Conservation (phyloP, 1,139 yeast genomes). For the Suhomyces yuchorum region DNA sequence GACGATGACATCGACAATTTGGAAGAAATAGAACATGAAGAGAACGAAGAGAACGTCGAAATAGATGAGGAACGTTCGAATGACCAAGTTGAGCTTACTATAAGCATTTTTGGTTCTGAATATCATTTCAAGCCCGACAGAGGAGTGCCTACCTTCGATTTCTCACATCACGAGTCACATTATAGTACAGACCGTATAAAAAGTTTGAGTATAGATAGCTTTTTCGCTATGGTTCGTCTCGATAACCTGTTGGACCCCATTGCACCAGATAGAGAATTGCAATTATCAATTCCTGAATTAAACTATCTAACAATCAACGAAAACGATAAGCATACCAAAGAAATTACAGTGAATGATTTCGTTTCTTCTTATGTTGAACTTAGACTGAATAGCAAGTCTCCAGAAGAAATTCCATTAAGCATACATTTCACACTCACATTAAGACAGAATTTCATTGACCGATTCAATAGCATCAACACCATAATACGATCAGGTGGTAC, state of each 20-base stretch:
- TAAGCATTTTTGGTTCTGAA: conserved; percentile 23
- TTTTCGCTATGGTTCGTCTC: conserved; percentile 30
- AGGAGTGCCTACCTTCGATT: conserved; percentile 14
- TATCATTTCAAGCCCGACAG: conserved; percentile 29
- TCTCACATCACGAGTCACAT: conserved; percentile 25
- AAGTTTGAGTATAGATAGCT: conserved; percentile 25
- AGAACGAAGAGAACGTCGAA: background rate
- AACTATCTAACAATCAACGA: conserved; percentile 37
- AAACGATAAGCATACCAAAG: conserved; percentile 39
- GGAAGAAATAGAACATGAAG: conserved; percentile 14
- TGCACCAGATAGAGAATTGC: conserved; percentile 33
- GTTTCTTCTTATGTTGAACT: conserved; percentile 32
- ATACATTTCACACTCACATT: conserved; percentile 30
- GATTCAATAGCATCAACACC: conserved; percentile 30
- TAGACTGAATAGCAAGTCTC: conserved; percentile 23
- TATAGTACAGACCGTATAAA: conserved; percentile 26
- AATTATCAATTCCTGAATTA: conserved; percentile 36
- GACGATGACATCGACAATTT: conserved; percentile 22
- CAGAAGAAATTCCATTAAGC: conserved; percentile 20
- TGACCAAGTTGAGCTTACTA: background rate
- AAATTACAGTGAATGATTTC: conserved; percentile 36
- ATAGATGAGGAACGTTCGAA: background rate
- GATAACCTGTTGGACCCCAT: conserved; percentile 34
- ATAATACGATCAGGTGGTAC: conserved; percentile 27
- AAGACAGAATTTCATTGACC: conserved; percentile 37